A percentile compares a stretch with the other conserved stretches of the same genome.
These are phyloP conservation scores for Plasmodium gonderi DNA, from an alignment of 169 alveolate genomes.

Conservation along the genomic window DNA sequence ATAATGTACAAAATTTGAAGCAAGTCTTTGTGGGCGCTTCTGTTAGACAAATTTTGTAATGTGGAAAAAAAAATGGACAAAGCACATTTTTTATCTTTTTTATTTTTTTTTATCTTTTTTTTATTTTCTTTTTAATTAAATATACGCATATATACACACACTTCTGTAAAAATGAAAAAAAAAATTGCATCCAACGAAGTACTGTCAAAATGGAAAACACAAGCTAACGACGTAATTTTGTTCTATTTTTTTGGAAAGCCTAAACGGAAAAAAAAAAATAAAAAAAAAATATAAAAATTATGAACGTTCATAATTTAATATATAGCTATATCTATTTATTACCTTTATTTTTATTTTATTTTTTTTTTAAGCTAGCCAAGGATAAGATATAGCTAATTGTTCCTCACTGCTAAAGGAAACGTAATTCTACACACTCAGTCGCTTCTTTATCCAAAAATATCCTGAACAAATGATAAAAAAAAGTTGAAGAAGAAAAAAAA, in stretches of 20 bases:
- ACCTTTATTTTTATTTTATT: conserved; percentile 44
- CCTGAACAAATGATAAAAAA: background rate
- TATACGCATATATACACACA: background rate
- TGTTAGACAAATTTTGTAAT: background rate
- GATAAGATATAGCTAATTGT: background rate
- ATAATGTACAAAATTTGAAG: background rate
- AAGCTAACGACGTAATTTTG: background rate
- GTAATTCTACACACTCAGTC: background rate
- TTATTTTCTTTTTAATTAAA: background rate
- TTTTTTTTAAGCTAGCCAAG: conserved; percentile 32
- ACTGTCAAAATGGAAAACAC: background rate
- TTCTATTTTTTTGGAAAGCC: background rate
- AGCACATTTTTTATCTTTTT: background rate
- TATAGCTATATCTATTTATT: background rate
- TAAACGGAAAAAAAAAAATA: background rate
- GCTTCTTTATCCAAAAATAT: background rate
- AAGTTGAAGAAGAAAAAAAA: background rate
- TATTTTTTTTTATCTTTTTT: background rate
- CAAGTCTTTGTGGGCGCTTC: background rate
- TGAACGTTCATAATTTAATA: conserved; percentile 8
- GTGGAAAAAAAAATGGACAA: background rate
- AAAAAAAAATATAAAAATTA: background rate
- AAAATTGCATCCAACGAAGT: background rate
- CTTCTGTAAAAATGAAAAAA: background rate
- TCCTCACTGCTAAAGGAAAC: background rate